phyloP scores from a whole-genome alignment of 768 basidiomycete genomes.

The Leccinum subgranulosum region DNA sequence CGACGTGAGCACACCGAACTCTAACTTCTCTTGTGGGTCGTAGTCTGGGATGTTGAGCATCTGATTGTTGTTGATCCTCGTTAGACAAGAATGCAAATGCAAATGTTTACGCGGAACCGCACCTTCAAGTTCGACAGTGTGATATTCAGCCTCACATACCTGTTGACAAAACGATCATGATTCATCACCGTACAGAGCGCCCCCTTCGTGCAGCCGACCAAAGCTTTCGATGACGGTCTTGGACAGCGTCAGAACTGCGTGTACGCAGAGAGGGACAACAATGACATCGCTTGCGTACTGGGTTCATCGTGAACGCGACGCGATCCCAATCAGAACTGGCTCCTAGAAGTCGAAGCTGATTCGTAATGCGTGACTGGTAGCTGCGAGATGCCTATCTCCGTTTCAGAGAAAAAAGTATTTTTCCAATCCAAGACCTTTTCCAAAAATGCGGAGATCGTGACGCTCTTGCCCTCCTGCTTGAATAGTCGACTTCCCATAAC shows the following conservation, averaged over 20 bases:
- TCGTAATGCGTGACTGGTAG: conserved; percentile 61
- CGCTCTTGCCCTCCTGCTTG: no score
- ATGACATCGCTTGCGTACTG: conserved; percentile 42
- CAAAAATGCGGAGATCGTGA: no score
- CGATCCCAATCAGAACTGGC: no score
- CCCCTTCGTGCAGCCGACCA: conserved; percentile 86
- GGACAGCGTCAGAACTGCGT: conserved; percentile 51
- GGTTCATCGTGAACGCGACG: conserved; percentile 80
- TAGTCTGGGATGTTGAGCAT: no score
- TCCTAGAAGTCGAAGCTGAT: conserved; percentile 83
- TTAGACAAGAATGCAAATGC: neutral
- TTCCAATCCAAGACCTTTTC: no score
- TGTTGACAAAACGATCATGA: conserved; percentile 97
- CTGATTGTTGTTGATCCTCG: neutral
- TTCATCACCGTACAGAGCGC: conserved; percentile 89
- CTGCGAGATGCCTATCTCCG: no score
- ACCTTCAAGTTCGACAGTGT: conserved; percentile 66
- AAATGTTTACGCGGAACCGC: conserved; percentile 2
- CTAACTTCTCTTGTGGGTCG: no score
- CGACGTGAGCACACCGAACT: no score
- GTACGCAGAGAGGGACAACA: neutral
- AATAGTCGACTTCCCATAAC: no score
- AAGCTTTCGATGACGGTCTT: conserved; percentile 89
- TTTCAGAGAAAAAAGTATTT: no score
- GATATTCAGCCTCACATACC: conserved; percentile 62